Percentiles rank a stretch among this genome's conserved stretches.
Conservation (phyloP, 345 rosid species). For the Arabidopsis thaliana region DNA sequence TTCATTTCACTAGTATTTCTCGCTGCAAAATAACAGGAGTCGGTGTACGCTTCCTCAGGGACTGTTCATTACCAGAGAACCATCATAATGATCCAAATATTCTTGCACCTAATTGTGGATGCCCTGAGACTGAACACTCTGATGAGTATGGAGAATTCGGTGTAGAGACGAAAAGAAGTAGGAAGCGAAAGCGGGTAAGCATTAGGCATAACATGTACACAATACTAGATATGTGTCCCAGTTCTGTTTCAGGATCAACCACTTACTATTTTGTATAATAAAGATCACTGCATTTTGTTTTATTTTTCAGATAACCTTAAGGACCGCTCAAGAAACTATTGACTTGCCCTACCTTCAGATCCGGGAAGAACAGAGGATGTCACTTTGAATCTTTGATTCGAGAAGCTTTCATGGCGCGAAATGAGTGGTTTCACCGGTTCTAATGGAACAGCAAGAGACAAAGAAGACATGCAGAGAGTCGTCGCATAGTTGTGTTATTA, state of each 20-base stretch:
- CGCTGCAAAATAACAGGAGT: neutral
- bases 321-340: neutral
- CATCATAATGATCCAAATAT: no score
- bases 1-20: neutral
- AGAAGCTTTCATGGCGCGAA: no score
- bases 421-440: no score
- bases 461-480: no score
- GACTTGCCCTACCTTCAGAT: neutral
- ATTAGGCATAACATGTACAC: neutral
- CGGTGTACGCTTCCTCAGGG: neutral
- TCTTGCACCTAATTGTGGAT: neutral
- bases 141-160: neutral
- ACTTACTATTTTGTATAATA: neutral
- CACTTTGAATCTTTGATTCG: no score
- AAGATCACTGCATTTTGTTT: neutral
- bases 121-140: neutral
- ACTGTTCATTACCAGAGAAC: neutral
- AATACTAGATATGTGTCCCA: neutral
- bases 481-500: no score
- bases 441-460: no score
- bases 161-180: neutral
- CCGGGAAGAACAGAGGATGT: neutral
- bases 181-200: constrained; percentile 11
- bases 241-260: neutral
- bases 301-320: neutral